Percentiles rank a stretch among this genome's conserved stretches.
Conservation (phyloP, 169 alveolate species). For the Prorocentrum cordatum region DNA sequence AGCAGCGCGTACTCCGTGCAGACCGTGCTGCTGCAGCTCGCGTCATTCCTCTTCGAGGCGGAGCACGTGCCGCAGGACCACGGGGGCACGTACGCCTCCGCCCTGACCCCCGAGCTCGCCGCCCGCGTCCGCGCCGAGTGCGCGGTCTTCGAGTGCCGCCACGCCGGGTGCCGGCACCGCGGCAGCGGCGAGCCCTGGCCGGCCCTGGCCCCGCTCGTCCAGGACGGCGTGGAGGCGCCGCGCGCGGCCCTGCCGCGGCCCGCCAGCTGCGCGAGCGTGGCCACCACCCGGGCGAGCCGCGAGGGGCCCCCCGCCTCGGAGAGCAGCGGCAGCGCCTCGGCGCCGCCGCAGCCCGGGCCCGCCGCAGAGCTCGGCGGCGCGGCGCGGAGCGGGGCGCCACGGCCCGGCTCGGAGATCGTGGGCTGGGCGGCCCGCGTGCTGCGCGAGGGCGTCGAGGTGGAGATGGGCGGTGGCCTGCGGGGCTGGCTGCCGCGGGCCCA, state of each 20-base stretch:
- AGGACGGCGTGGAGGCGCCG: neutral
- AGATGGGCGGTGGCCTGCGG: neutral
- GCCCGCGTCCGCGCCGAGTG: conserved; percentile 7
- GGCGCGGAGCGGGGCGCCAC: too few relatives aligned
- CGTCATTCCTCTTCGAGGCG: conserved; percentile 40
- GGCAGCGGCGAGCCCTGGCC: neutral
- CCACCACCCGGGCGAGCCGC: neutral
- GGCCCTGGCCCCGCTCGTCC: neutral
- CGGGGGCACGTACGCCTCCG: conserved; percentile 14
- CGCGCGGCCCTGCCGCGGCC: neutral
- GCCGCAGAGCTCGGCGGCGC: too few relatives aligned
- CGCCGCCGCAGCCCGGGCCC: too few relatives aligned
- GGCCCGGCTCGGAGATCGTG: too few relatives aligned
- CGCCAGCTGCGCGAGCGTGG: too few relatives aligned
- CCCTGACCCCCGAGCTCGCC: conserved; percentile 37
- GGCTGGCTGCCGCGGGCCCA: neutral
- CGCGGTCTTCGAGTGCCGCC: conserved; percentile 3
- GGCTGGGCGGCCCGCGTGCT: too few relatives aligned
- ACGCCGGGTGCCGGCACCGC: neutral
- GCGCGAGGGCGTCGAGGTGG: too few relatives aligned
- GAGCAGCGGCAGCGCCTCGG: neutral
- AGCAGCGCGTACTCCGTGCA: conserved; percentile 49
- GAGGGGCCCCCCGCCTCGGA: neutral
- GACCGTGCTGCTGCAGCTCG: conserved; percentile 44
- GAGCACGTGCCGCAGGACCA: conserved; percentile 56